Base-by-base conservation (phyloP, 345 rosid species). In the Lumnitzera littorea region DNA sequence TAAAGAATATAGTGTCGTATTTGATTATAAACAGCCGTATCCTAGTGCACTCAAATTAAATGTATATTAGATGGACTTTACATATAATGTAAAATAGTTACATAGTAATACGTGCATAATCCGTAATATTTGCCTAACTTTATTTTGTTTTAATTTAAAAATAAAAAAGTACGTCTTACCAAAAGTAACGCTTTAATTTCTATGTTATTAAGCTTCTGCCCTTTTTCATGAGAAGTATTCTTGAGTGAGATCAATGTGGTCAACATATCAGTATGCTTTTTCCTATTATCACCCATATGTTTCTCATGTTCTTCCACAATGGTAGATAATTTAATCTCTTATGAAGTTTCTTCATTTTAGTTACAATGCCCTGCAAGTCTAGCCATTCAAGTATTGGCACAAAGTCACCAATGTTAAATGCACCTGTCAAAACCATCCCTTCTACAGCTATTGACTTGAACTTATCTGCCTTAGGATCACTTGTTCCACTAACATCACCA, bases 361-460 rank as follows among this genome's bases (percentile, higher is more conserved):
- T 73, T 2, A 81, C 83, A 1, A 89, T 88, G 0, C 98, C 88
- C 63, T 92, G 97, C 48, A 92, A 75, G 66, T 92, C 98, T 15
- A 92, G 77, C 75, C 91, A 81, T 58, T 85, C 97, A 57, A 92
- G 69, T 0, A 87, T 68, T 1, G 97, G 98, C 24, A 92, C 70
- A 56, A 82, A 92, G 67, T 92, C 98, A 24, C 97, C 91, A 58
- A 92, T 51, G 77, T 92, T 89, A 65, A 92, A 84, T 2, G 84
- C 87, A 20, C 97, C 98, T 0, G 91, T 94, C 50, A 89, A 63
- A 49, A 66, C 78, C 98, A 89, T 89, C 70, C 84, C 46, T 76
- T 92, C 97, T 69, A 84, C 82, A 61, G 87, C 97, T 97, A 89
- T 92, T 0, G 88, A 75, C 65, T 91, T 85, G 70, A 92, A 92